These are phyloP conservation scores for Mallotus japonicus DNA, from an alignment of 441 rosid species.

Conservation along the genomic window DNA sequence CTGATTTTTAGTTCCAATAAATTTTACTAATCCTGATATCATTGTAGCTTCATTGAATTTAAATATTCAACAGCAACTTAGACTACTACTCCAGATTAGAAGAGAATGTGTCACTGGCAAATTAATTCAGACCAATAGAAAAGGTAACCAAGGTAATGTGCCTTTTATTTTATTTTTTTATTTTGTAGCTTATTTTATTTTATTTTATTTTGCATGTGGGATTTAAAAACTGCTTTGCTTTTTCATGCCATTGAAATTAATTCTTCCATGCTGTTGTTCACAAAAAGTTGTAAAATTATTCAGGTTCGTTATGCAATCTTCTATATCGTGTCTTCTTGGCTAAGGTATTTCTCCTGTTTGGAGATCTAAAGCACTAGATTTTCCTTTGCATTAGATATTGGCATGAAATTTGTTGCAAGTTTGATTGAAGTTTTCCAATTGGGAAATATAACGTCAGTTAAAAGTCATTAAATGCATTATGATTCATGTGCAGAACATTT, in stretches of 20 bases:
- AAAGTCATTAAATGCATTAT: no score
- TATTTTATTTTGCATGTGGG: no score
- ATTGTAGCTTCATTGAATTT: neutral
- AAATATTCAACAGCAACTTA: neutral
- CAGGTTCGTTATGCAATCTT: neutral
- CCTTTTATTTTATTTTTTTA: no score
- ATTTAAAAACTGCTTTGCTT: neutral
- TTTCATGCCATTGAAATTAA: no score
- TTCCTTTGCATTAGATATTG: conserved; percentile 1
- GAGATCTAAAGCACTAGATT: neutral
- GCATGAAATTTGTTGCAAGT: neutral
- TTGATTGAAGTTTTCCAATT: no score
- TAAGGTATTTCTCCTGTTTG: neutral
- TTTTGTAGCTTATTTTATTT: no score
- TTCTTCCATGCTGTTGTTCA: no score
- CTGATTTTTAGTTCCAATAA: neutral
- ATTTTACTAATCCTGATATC: neutral
- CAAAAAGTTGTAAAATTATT: neutral
- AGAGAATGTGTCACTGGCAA: no score
- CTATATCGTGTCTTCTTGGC: neutral
- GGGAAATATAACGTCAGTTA: neutral
- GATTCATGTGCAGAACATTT: no score
- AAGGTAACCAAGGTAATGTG: neutral
- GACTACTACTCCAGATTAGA: neutral
- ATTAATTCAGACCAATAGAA: neutral